Base-by-base conservation (phyloP, 805 yeast species). In the Maudiozyma pseudohumilis region DNA sequence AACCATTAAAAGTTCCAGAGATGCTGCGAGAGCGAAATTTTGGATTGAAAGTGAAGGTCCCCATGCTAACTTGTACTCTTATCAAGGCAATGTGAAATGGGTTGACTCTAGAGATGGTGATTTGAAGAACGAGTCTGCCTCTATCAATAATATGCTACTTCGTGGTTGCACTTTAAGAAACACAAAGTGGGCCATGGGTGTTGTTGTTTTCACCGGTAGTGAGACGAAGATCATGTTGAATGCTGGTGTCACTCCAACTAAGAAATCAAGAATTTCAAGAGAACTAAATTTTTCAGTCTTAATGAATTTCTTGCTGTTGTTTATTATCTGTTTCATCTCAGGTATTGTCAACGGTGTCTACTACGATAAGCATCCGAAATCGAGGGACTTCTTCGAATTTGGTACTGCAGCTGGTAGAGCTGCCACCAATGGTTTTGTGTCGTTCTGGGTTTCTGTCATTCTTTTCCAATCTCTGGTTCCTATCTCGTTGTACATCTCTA, bases 21-120 rank as follows among this genome's bases (percentile, higher is more conserved):
- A 74, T 47, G 52, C 72, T 28, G 64, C 69, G 6, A 65, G 67
- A 49, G 61, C 74, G 36, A 68, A 67, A 44, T 80, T 80, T 47
- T 73, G 80, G 72, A 61, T 82, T n/a, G 85, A 82, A 47, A 73
- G 82, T 63, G 92, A 83, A 61, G 89, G 87, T 6, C 94, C 94
- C 12, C 86, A 82, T 56, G 72, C 87, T 1, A 81, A 80, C 53
- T 63, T 83, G 45, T 83, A 83, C 56, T 69, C 77, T 29, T 83
- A 81, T 50, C 83, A 80, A 55, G 94, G 92, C 45, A 79, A 77
- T 47, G 50, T 80, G 44, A 72, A 69, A 46, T 74, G 70, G 64
- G 50, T 63, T 34, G 72, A 70, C 33, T 37, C 48, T 8, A 42
- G 42, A 29, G 50, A 54, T 36, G 49, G 48, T 23, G 56, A 50